phyloP scores from a whole-genome alignment of 2,329 filamentous ascomycete genomes.

The Scedosporium apiospermum region DNA sequence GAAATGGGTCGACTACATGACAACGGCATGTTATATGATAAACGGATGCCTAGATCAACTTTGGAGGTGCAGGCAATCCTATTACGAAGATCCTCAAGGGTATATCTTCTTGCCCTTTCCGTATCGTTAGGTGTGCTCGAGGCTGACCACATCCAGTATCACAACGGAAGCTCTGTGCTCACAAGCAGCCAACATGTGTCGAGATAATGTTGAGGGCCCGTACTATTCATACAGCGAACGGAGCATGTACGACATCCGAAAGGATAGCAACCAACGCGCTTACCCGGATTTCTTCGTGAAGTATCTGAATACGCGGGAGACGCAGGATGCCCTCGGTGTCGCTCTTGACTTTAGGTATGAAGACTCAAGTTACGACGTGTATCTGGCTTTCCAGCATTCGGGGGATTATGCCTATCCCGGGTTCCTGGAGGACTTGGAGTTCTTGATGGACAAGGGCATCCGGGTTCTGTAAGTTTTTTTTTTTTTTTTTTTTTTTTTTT shows the following conservation, averaged over 20 bases:
- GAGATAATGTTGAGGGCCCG: conserved; percentile 42
- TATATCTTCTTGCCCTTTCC: background rate
- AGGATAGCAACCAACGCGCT: conserved; percentile 36
- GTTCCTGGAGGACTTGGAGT: conserved; percentile 42
- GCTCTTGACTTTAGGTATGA: conserved; percentile 37
- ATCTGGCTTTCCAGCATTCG: conserved; percentile 28
- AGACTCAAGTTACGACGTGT: conserved; percentile 33
- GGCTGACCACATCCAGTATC: background rate
- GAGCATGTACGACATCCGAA: conserved; percentile 46
- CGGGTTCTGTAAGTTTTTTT: conserved; percentile 38
- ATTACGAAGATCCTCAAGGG: background rate
- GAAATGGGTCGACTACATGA: conserved; percentile 9
- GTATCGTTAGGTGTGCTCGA: background rate
- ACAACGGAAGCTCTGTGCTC: conserved; percentile 23
- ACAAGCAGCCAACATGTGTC: conserved; percentile 41
- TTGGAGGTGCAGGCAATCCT: conserved; percentile 11
- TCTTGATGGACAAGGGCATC: conserved; percentile 45
- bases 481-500: too few relatives aligned
- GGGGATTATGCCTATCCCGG: conserved; percentile 51
- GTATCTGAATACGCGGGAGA: conserved; percentile 45
- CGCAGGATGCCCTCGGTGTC: conserved; percentile 46
- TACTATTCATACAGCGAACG: conserved; percentile 34
- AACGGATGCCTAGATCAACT: conserved; percentile 41
- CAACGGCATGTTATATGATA: conserved; percentile 11
- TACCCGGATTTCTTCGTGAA: conserved; percentile 47